Conservation (phyloP, 2,329 filamentous ascomycete genomes). For the Trematosphaeria pertusa region DNA sequence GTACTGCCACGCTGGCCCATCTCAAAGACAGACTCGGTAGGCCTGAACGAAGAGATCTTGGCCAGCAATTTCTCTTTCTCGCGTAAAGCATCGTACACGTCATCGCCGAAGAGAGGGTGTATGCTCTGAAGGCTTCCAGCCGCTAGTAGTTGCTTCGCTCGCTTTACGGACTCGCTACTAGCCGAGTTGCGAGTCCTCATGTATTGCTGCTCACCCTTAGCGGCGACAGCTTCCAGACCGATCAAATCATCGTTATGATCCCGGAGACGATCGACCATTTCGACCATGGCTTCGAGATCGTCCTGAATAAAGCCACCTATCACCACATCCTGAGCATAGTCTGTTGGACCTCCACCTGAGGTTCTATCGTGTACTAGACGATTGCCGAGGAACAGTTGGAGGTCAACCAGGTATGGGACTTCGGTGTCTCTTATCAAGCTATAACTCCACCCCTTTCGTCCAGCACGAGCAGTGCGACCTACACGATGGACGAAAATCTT, state of each 20-base stretch:
- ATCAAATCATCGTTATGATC: constrained; percentile 77
- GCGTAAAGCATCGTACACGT: constrained; percentile 66
- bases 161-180: constrained; percentile 86
- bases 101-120: constrained; percentile 75
- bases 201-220: constrained; percentile 93
- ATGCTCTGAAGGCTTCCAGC: constrained; percentile 75
- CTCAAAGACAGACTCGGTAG: constrained; percentile 96
- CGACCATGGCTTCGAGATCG: constrained; percentile 75
- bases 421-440: constrained; percentile 88
- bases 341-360: constrained; percentile 61
- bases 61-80: constrained; percentile 87
- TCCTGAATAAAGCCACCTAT: constrained; percentile 79
- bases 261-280: constrained; percentile 83
- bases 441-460: constrained; percentile 91
- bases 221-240: constrained; percentile 73
- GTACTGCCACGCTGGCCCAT: constrained; percentile 74
- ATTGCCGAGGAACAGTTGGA: constrained; percentile 93
- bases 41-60: constrained; percentile 85
- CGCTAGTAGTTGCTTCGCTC: constrained; percentile 77
- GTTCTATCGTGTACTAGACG: constrained; percentile 78
- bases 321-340: constrained; percentile 83
- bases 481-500: constrained; percentile 98
- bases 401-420: constrained; percentile 87
- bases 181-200: constrained; percentile 88
- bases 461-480: constrained; percentile 92